Conservation (phyloP, 2,329 filamentous ascomycete species). For the Claviceps sp. region DNA sequence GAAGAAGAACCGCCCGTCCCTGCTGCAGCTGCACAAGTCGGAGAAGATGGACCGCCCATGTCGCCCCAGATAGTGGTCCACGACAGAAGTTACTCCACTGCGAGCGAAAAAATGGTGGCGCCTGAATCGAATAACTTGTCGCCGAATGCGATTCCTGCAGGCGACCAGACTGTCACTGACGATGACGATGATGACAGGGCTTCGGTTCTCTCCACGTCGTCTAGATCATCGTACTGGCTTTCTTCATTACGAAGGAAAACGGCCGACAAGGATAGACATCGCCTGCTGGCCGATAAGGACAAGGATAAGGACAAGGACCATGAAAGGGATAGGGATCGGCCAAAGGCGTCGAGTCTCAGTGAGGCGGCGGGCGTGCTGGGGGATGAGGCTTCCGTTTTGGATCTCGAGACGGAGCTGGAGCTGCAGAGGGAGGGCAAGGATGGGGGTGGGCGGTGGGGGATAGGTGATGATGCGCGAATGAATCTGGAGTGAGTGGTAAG, state of each 20-base stretch:
- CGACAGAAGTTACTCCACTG: constrained; percentile 21
- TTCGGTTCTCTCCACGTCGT: constrained; percentile 35
- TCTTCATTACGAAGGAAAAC: constrained; percentile 26
- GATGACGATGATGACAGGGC: constrained; percentile 29
- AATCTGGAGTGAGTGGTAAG: constrained; percentile 50
- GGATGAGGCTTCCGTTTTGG: constrained; percentile 28
- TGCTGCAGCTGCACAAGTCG: constrained; percentile 17
- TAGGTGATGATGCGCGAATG: constrained; percentile 78
- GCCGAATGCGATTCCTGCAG: background rate
- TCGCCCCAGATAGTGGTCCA: constrained; percentile 7
- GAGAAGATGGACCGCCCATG: constrained; percentile 19
- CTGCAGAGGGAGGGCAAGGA: constrained; percentile 40
- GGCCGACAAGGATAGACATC: constrained; percentile 23
- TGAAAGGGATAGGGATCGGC: constrained; percentile 12
- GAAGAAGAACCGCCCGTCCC: constrained; percentile 15
- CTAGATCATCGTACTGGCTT: constrained; percentile 30
- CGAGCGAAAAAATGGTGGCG: constrained; percentile 23
- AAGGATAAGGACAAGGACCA: too few species aligned
- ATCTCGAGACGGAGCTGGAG: constrained; percentile 34
- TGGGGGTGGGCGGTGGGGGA: constrained; percentile 54
- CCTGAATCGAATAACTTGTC: too few species aligned
- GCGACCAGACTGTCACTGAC: constrained; percentile 14
- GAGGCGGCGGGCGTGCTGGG: constrained; percentile 25
- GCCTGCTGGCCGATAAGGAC: constrained; percentile 14
- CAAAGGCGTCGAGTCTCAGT: constrained; percentile 28